Evolutionary conservation across 2,329 filamentous ascomycete genomes (phyloP).

Genomic region (Massarina eburnea): DNA sequence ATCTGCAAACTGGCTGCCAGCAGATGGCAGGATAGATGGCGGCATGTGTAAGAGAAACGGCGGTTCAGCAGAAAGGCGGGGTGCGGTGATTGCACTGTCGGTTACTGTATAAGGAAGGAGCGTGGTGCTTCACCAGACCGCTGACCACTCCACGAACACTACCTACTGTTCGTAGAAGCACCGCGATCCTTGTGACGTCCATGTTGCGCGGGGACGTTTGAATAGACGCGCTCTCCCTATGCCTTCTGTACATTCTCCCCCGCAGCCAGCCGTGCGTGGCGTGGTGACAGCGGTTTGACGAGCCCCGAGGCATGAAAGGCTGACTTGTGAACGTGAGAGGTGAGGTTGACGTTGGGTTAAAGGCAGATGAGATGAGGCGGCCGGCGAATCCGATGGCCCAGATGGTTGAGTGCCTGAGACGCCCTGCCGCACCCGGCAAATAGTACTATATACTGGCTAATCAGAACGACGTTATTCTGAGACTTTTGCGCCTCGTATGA

Average conservation of each 20-base stretch:
- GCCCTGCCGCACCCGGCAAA: conserved; percentile 5
- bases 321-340: conserved; percentile 6
- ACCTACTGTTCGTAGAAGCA: background rate
- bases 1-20: background rate
- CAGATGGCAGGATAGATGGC: conserved; percentile 3
- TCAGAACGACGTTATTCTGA: conserved; percentile 10
- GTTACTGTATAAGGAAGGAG: conserved; percentile 17
- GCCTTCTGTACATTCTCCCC: background rate
- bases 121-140: conserved; percentile 1
- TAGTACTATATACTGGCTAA: conserved; percentile 15
- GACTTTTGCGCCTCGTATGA: conserved; percentile 7
- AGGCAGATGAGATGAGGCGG: conserved; percentile 16
- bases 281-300: conserved; percentile 9
- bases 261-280: background rate
- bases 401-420: conserved; percentile 12
- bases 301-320: background rate
- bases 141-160: background rate
- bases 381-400: conserved; percentile 21
- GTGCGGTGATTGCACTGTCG: conserved; percentile 13
- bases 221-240: background rate
- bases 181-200: background rate
- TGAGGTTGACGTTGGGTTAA: conserved; percentile 8
- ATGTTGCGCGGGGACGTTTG: background rate
- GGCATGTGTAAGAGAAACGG: conserved; percentile 1
- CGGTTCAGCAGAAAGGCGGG: conserved; percentile 1